Conservation (phyloP, 129 eudicot genomes). For the Lactuca sativa region DNA sequence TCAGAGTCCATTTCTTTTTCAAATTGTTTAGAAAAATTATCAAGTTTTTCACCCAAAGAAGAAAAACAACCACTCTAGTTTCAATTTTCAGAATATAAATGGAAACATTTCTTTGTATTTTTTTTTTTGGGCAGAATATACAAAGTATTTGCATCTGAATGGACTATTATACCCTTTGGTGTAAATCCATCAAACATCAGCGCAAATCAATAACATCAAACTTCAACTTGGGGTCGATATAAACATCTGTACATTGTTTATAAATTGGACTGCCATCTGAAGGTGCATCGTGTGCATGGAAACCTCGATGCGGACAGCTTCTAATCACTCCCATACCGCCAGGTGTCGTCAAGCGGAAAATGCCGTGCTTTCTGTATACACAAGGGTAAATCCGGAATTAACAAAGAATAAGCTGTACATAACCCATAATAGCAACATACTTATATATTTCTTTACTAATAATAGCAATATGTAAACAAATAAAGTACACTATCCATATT, state of each 20-base stretch:
- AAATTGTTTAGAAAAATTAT: background rate
- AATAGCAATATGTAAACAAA: too few relatives aligned
- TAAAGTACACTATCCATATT: too few relatives aligned
- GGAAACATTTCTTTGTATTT: background rate
- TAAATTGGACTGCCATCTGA: conserved; percentile 90
- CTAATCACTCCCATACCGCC: conserved; percentile 95
- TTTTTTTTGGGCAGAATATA: conserved; percentile 16
- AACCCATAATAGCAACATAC: too few relatives aligned
- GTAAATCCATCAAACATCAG: conserved; percentile 25
- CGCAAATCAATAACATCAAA: conserved; percentile 87
- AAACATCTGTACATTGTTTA: conserved; percentile 94
- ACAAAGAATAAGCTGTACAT: background rate
- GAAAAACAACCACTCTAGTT: background rate
- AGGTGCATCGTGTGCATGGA: conserved; percentile 95
- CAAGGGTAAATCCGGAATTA: conserved; percentile 17
- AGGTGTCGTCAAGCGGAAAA: conserved; percentile 87
- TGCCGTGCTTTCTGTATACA: conserved; percentile 78
- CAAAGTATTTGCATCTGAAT: conserved; percentile 34
- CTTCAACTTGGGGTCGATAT: conserved; percentile 68
- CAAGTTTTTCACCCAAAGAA: background rate
- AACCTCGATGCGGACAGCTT: conserved; percentile 86
- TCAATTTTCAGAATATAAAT: conserved; percentile 8
- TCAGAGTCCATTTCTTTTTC: background rate
- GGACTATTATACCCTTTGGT: conserved; percentile 12
- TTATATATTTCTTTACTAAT: too few relatives aligned